Evolutionary conservation across 1,139 yeast species (phyloP), one percentile per base, ranked within the genome.

Genomic region (Petasospora fabianii): DNA sequence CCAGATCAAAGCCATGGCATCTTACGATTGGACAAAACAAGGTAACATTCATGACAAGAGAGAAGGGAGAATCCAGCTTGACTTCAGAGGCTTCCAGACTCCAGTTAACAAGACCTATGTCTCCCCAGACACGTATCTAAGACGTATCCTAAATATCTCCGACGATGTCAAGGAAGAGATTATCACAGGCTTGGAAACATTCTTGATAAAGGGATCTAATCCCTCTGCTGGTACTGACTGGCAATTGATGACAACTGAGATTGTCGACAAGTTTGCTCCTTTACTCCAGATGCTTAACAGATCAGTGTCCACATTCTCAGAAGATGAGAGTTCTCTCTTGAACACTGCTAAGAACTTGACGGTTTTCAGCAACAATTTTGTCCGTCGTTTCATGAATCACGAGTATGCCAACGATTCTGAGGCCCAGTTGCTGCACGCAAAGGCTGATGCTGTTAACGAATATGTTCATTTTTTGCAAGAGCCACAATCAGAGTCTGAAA

Each of bases 251-350:
- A 68, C 77, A 0, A 66, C 64, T 31, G 64, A 58, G 24, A 67
- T 77, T n/a, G 67, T 65, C 5, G 58, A 58, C 24, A 76, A 76
- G 50, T 77, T 75, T 52, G 62, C 73, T 1, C 80, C 80, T 10
- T 53, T 68, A 20, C 49, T 77, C 26, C 48, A 60, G 29, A 49
- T 57, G 6, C 43, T 77, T 39, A 71, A 75, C 35, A 49, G 57
- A 7, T 60, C 70, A 1, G 53, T 42, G n/a, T 34, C 41, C 16
- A 42, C 30, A 11, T 43, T 40, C n/a, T 41, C 35, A 2, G 17
- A 34, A 1, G 38, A 43, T 38, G 29, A 52, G 38, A 34, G 39
- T 17, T 30, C 36, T 2, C 27, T 42, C 12, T n/a, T 34, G 19
- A 21, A 28, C 8, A 35, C 31, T 18, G 66, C 68, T 6, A 47